phyloP scores from a whole-genome alignment of 1,284 basidiomycete genomes.

The Bondarzewia mesenterica region DNA sequence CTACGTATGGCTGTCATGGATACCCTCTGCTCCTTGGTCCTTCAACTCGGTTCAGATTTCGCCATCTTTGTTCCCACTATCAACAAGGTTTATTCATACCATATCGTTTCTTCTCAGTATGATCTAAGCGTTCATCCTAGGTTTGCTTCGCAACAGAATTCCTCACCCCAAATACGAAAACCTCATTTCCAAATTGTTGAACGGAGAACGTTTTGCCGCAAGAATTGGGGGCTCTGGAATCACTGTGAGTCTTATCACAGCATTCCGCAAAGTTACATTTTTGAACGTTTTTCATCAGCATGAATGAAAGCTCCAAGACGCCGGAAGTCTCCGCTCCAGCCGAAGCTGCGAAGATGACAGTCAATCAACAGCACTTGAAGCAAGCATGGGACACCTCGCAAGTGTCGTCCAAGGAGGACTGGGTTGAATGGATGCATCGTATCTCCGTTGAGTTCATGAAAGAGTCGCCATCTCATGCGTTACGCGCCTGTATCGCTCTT shows the following conservation, averaged over 20 bases:
- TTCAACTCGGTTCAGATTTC: constrained; percentile 94
- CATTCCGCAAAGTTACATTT: constrained; percentile 4
- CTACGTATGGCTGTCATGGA: constrained; percentile 88
- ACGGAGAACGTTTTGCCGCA: constrained; percentile 88
- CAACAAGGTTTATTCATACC: constrained; percentile 63
- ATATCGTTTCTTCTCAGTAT: not conserved
- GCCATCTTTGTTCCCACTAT: constrained; percentile 97
- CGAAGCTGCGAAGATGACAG: constrained; percentile 83
- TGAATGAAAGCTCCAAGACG: constrained; percentile 50
- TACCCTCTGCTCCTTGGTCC: constrained; percentile 84
- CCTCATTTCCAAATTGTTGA: constrained; percentile 83
- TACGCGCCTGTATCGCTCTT: constrained; percentile 91
- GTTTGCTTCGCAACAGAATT: constrained; percentile 72
- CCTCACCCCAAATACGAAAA: constrained; percentile 85
- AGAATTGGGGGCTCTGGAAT: constrained; percentile 53
- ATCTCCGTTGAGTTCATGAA: constrained; percentile 97
- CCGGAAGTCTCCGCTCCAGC: constrained; percentile 72
- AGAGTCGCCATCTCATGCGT: constrained; percentile 94
- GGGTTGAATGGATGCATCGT: constrained; percentile 94
- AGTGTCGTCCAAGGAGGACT: constrained; percentile 80
- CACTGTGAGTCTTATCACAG: constrained; percentile 40
- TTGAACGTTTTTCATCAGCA: constrained; percentile 22
- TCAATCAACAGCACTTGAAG: constrained; percentile 97
- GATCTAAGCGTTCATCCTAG: constrained; percentile 28
- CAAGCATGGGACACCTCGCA: constrained; percentile 93